Percentiles rank a stretch among this genome's conserved stretches.
Conservation (phyloP, 225 moss, liverwort and hornwort genomes). For the Pseudoscleropodium purum region DNA sequence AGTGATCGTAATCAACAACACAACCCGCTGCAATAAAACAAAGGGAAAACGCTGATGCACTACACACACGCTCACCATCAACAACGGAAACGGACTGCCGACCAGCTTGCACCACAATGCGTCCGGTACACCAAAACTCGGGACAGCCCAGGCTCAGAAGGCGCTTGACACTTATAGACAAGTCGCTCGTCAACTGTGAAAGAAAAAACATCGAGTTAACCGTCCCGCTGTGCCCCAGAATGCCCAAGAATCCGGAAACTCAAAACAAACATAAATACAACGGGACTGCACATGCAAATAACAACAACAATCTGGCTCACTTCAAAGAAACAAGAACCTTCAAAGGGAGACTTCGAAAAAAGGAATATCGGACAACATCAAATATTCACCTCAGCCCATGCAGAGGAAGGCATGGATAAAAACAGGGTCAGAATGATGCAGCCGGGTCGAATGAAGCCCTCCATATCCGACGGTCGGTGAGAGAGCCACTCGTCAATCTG, state of each 20-base stretch:
- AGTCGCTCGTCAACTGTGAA: constrained; percentile 43
- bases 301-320: neutral
- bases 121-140: constrained; percentile 79
- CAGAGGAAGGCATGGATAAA: constrained; percentile 53
- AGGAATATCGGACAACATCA: neutral
- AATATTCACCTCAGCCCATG: constrained; percentile 48
- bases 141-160: constrained; percentile 19
- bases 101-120: constrained; percentile 71
- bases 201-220: neutral
- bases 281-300: neutral
- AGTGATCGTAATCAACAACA: neutral
- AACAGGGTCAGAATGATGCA: constrained; percentile 77
- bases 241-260: too few relatives aligned
- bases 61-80: constrained; percentile 37
- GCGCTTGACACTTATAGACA: constrained; percentile 43
- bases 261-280: neutral
- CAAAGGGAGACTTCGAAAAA: neutral
- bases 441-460: constrained; percentile 85
- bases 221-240: neutral
- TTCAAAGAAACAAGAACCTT: neutral
- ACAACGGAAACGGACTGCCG: constrained; percentile 48
- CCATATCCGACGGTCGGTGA: constrained; percentile 82
- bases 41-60: neutral
- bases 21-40: neutral
- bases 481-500: constrained; percentile 90